A percentile compares a stretch with the other conserved stretches of the same genome.
These are phyloP conservation scores for Diospyros lotus DNA, from an alignment of 148 eudicot genomes.

Conservation along the genomic window DNA sequence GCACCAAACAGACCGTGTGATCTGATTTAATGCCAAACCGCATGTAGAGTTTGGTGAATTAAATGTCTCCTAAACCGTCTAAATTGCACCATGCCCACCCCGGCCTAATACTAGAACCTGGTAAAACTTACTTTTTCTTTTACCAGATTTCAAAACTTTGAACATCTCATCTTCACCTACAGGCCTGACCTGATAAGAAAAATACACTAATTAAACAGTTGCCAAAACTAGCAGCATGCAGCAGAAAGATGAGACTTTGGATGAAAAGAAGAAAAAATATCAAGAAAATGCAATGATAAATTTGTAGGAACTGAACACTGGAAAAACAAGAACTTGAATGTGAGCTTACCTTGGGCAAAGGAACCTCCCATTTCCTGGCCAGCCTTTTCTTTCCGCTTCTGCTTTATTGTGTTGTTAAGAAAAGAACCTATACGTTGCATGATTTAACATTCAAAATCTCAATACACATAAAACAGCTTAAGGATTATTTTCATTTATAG, in stretches of 20 bases:
- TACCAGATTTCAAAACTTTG: constrained; percentile 78
- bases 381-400: constrained; percentile 94
- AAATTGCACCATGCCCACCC: too few relatives aligned
- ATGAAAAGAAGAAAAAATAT: too few relatives aligned
- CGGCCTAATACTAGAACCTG: not conserved
- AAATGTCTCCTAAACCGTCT: too few relatives aligned
- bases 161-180: constrained; percentile 99
- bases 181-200: constrained; percentile 69
- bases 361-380: constrained; percentile 99
- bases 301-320: too few relatives aligned
- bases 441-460: not conserved
- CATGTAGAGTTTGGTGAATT: too few relatives aligned
- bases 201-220: too few relatives aligned
- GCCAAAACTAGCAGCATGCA: too few relatives aligned
- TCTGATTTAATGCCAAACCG: too few relatives aligned
- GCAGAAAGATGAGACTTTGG: too few relatives aligned
- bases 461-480: not conserved
- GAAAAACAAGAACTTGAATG: too few relatives aligned
- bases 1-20: too few relatives aligned
- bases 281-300: too few relatives aligned
- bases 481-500: not conserved
- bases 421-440: constrained; percentile 49
- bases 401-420: constrained; percentile 91
- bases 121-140: constrained; percentile 79
- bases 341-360: constrained; percentile 74